Conservation (phyloP, 345 rosid genomes). For the Turritis glabra region DNA sequence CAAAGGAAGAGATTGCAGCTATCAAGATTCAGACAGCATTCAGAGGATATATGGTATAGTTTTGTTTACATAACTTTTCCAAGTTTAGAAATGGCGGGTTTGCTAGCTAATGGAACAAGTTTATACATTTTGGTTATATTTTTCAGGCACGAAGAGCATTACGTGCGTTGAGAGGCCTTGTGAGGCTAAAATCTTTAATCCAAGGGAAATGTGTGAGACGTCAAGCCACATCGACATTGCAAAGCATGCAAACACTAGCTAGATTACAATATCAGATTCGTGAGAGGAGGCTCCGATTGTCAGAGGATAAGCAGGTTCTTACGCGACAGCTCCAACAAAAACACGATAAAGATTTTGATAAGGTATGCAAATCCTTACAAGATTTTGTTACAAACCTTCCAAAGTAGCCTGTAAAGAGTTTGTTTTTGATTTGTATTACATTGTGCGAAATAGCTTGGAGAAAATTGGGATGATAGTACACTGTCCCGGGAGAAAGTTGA, state of each 20-base stretch:
- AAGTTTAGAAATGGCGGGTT: no score
- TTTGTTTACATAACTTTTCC: not conserved
- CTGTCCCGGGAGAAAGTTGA: constrained; percentile 74
- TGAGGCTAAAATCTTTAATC: constrained; percentile 70
- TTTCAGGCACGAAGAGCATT: constrained; percentile 83
- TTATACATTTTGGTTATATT: not conserved
- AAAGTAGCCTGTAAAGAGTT: not conserved
- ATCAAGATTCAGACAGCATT: constrained; percentile 80
- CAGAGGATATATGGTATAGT: constrained; percentile 60
- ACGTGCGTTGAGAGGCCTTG: constrained; percentile 86
- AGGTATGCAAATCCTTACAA: constrained; percentile 35
- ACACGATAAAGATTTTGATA: constrained; percentile 52
- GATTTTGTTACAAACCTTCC: not conserved
- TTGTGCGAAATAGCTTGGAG: constrained; percentile 40
- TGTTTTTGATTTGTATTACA: constrained; percentile 24
- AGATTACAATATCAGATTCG: constrained; percentile 77
- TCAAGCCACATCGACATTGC: constrained; percentile 77
- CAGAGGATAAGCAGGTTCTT: constrained; percentile 77
- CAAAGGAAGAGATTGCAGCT: constrained; percentile 65
- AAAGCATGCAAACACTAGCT: constrained; percentile 89
- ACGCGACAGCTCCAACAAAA: constrained; percentile 67
- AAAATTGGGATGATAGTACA: constrained; percentile 67
- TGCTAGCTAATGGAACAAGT: no score
- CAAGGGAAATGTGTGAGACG: constrained; percentile 74
- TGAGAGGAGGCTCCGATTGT: constrained; percentile 69